Base-by-base conservation (phyloP, 2,329 filamentous ascomycete species). In the Xylariaceae sp. region DNA sequence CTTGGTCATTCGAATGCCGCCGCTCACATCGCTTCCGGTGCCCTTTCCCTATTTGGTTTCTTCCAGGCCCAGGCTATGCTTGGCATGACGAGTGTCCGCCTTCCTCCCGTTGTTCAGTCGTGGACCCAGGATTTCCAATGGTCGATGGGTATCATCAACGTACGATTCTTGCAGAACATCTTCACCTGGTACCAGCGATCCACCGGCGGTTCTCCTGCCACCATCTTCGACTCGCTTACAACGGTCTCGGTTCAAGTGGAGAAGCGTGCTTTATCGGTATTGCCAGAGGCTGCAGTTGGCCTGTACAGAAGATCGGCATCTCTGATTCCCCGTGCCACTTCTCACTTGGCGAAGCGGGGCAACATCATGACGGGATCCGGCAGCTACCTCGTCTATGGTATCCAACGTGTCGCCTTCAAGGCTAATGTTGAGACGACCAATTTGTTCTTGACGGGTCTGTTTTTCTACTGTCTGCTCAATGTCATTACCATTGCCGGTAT, bases 41-140 rank as follows among this genome's bases (percentile, higher is more conserved):
- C 90, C 4, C 80, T 94, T 62, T 92, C 90, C 35, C 82, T 95
- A 23, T 93, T 94, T 70, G 84, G 88, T 60, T 94, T 91, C 76
- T 93, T 95, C 81, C 90, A 95, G 74, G 86, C 88, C 7, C 90
- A 93, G 72, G 90, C 90, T 35, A 88, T 94, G 74, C 81, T 93
- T 67, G 90, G 90, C 60, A 85, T 94, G 78, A 88, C 86, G 49
- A 81, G 87, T 37, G 86, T 94, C 13, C 79, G 81, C 42, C 80
- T 93, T 53, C 90, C 90, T 2, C 90, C 90, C 0, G 89, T 93
- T 60, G 90, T 92, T 55, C 82, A 88, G 68, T 83, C 90, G 0
- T 95, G 90, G 90, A 94, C 90, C 0, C 90, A 94, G 75, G 92
- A 94, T 74, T 94, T 95, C 78, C 87, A 92, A 73, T 95, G 90